Evolutionary conservation across 805 yeast genomes (phyloP).

Genomic region (Candida fluviatilis): DNA sequence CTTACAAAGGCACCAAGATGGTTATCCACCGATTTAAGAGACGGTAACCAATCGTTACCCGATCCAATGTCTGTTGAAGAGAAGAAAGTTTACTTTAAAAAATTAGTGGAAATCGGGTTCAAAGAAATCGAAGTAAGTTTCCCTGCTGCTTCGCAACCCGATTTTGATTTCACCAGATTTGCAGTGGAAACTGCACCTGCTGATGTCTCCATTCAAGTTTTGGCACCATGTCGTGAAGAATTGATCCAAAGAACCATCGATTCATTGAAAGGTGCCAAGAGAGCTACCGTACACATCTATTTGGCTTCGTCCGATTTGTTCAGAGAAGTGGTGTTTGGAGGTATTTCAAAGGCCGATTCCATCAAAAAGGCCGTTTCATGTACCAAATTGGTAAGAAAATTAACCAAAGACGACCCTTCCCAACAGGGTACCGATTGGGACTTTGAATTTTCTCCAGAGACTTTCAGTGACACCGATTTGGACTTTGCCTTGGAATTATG

Average conservation of each 20-base stretch:
- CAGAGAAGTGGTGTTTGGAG: constrained; percentile 61
- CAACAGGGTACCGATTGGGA: constrained; percentile 58
- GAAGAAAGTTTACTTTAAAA: constrained; percentile 64
- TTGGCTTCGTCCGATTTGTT: constrained; percentile 74
- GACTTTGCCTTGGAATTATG: constrained; percentile 63
- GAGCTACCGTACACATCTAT: constrained; percentile 72
- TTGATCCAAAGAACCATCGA: constrained; percentile 70
- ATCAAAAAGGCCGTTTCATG: constrained; percentile 58
- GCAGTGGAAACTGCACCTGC: constrained; percentile 72
- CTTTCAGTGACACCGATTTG: constrained; percentile 66
- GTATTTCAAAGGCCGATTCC: constrained; percentile 56
- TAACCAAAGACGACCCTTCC: constrained; percentile 66
- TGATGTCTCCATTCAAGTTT: constrained; percentile 73
- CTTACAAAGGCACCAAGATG: constrained; percentile 69
- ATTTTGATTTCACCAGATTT: constrained; percentile 74
- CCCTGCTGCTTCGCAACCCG: constrained; percentile 76
- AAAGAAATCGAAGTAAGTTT: constrained; percentile 83
- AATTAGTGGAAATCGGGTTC: constrained; percentile 68
- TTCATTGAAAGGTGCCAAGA: constrained; percentile 67
- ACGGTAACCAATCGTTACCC: constrained; percentile 81
- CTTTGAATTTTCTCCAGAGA: constrained; percentile 78
- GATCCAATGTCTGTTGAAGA: constrained; percentile 85
- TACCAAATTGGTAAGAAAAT: constrained; percentile 55
- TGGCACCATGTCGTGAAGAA: constrained; percentile 73
- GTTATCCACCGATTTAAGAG: constrained; percentile 80